Evolutionary conservation across 495 filamentous ascomycete species (phyloP), one percentile per base, ranked within the genome.

Genomic region (Amniculicola lignicola): DNA sequence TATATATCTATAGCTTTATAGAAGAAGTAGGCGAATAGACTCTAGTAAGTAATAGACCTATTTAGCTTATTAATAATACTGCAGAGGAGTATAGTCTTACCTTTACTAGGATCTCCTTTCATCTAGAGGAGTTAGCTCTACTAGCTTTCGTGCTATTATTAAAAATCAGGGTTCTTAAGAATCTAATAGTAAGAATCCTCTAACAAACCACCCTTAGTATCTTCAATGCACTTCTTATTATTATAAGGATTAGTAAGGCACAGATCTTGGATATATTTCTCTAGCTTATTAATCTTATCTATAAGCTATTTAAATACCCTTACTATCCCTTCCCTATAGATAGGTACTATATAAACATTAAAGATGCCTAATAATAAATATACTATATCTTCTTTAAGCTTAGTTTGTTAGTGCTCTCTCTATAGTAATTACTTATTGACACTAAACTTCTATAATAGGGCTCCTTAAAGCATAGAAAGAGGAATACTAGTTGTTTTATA

Each of bases 1-100:
- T n/a, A n/a, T n/a, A n/a, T n/a, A n/a, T n/a, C n/a, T n/a, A 67
- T 43, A 24, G 40, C 40, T 21, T 43, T n/a, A 14, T 12, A 43
- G 40, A 43, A 43, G 48, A 51, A 38, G 48, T 39, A 51, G 31
- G 48, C 37, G n/a, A 43, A 21, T 5, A 51, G 21, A 12, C 4
- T 28, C 2, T 28, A 15, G 4, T 51, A 21, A 21, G 29, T 33
- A 9, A 19, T 51, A 16, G 15, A 51, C 48, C 39, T 51, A 1
- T 40, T 35, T 24, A 51, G 19, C 48, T 51, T 33, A 19, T 51
- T 19, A 15, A 51, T 40, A n/a, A n/a, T n/a, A n/a, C n/a, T n/a
- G n/a, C n/a, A n/a, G n/a, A n/a, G n/a, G n/a, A n/a, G n/a, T n/a
- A n/a, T n/a, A n/a, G n/a, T n/a, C n/a, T n/a, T n/a, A n/a, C n/a